Conservation (phyloP, 495 filamentous ascomycete genomes). For the Penicillium lagena region DNA sequence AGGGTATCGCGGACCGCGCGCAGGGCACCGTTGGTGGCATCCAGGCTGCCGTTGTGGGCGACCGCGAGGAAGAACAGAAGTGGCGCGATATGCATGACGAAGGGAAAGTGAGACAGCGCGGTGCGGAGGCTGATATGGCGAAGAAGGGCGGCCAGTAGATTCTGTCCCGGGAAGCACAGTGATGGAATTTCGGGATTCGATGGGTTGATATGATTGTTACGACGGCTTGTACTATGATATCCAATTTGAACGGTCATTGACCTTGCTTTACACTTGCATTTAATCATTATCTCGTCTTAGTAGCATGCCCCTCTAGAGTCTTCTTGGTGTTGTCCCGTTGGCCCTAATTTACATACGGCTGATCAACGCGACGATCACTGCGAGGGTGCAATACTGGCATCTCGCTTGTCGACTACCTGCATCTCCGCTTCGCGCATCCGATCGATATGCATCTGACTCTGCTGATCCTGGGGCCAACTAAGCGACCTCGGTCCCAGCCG, state of each 20-base stretch:
- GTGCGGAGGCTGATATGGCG: slow-evolving; percentile 75
- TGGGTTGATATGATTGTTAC: slow-evolving; percentile 8
- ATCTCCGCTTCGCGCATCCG: too few relatives aligned
- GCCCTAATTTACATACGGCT: too few relatives aligned
- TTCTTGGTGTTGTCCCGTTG: too few relatives aligned
- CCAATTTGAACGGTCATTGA: slow-evolving; percentile 7
- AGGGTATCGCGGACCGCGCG: slow-evolving; percentile 66
- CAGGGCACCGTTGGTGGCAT: slow-evolving; percentile 64
- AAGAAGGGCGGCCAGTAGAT: slow-evolving; percentile 47
- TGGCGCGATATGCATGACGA: slow-evolving; percentile 66
- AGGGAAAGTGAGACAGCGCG: slow-evolving; percentile 81
- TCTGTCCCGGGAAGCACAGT: not conserved
- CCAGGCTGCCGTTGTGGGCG: slow-evolving; percentile 64
- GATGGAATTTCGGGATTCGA: not conserved
- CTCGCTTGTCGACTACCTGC: too few relatives aligned
- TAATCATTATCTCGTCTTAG: not conserved
- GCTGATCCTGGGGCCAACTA: too few relatives aligned
- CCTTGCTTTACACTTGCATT: not conserved
- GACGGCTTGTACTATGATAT: slow-evolving; percentile 13
- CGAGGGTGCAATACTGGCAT: too few relatives aligned
- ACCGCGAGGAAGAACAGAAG: slow-evolving; percentile 54
- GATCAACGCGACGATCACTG: too few relatives aligned
- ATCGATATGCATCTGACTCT: too few relatives aligned
- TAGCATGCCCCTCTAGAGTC: too few relatives aligned
- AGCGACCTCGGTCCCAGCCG: too few relatives aligned